A percentile compares a stretch with the other conserved stretches of the same genome.
These are phyloP conservation scores for Trichoderma sp. DNA, from an alignment of 2,329 filamentous ascomycete genomes.

Conservation along the genomic window DNA sequence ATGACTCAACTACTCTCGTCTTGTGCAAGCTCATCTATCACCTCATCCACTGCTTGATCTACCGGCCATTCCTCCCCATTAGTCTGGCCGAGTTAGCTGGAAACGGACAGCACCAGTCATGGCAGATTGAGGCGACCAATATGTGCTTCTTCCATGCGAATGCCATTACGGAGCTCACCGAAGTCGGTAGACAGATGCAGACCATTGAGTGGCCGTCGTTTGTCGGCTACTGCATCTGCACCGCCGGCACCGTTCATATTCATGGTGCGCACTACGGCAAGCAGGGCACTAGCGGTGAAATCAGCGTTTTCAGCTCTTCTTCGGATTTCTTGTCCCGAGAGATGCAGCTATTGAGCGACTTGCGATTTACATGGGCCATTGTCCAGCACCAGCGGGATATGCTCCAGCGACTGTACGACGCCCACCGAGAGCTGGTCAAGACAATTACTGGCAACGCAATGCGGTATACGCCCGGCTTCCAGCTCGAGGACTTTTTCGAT, in stretches of 20 bases:
- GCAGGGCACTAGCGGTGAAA: constrained; percentile 46
- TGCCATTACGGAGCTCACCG: constrained; percentile 77
- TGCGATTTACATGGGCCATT: constrained; percentile 72
- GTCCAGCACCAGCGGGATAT: constrained; percentile 78
- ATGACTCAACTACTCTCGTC: constrained; percentile 73
- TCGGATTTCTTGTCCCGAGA: constrained; percentile 71
- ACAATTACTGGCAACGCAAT: constrained; percentile 62
- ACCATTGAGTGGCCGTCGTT: constrained; percentile 83
- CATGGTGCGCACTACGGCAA: constrained; percentile 78
- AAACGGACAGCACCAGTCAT: constrained; percentile 80
- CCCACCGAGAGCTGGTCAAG: constrained; percentile 78
- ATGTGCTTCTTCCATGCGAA: constrained; percentile 84
- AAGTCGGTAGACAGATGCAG: constrained; percentile 70
- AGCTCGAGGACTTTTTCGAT: constrained; percentile 85
- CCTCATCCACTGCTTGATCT: constrained; percentile 80
- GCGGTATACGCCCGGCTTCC: constrained; percentile 74
- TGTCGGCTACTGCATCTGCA: constrained; percentile 82
- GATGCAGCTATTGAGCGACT: constrained; percentile 74
- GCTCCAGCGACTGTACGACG: constrained; percentile 71
- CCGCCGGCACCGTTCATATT: constrained; percentile 82
- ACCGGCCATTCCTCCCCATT: constrained; percentile 81
- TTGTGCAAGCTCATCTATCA: constrained; percentile 86
- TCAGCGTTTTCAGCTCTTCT: constrained; percentile 60
- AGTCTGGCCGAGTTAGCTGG: constrained; percentile 77
- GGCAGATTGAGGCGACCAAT: constrained; percentile 89